Conservation (phyloP, 2,329 filamentous ascomycete species). For the Lizonia empirigonia region DNA sequence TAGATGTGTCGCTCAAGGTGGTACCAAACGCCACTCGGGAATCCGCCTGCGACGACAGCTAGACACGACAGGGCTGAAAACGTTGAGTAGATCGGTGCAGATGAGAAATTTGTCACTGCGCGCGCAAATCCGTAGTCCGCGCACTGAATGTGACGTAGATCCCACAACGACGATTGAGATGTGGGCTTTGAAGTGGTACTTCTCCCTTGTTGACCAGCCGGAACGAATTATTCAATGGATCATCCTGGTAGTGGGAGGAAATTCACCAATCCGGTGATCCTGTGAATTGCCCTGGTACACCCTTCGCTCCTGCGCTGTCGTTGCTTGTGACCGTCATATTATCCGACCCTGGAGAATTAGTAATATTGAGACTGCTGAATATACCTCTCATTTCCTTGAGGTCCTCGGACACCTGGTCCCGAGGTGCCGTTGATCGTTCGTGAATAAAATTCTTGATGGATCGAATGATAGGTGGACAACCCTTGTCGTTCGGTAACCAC, state of each 20-base stretch:
- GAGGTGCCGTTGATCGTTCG: constrained; percentile 66
- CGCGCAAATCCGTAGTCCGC: constrained; percentile 11
- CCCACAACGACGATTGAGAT: neutral
- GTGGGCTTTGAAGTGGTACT: neutral
- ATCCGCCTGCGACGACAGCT: constrained; percentile 18
- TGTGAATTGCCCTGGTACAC: neutral
- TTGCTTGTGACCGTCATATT: constrained; percentile 35
- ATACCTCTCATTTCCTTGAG: constrained; percentile 76
- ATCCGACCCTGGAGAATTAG: constrained; percentile 41
- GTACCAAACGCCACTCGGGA: constrained; percentile 35
- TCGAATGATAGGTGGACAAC: constrained; percentile 73
- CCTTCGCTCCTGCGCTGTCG: constrained; percentile 14
- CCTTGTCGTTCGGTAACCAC: constrained; percentile 88
- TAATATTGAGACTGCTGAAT: constrained; percentile 54
- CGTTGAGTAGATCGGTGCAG: constrained; percentile 28
- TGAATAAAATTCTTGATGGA: constrained; percentile 81
- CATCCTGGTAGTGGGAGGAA: neutral
- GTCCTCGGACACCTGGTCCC: constrained; percentile 63
- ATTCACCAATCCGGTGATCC: constrained; percentile 13
- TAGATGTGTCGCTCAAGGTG: constrained; percentile 31
- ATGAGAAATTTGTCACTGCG: constrained; percentile 13
- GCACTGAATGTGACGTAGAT: neutral
- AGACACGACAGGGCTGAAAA: constrained; percentile 28
- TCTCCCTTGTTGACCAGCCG: neutral
- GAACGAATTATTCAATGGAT: neutral